Percentiles rank a stretch among this genome's conserved stretches.
Evolutionary conservation across 23 red algal species (phyloP).

Genomic region (Gracilaria domingensis): DNA sequence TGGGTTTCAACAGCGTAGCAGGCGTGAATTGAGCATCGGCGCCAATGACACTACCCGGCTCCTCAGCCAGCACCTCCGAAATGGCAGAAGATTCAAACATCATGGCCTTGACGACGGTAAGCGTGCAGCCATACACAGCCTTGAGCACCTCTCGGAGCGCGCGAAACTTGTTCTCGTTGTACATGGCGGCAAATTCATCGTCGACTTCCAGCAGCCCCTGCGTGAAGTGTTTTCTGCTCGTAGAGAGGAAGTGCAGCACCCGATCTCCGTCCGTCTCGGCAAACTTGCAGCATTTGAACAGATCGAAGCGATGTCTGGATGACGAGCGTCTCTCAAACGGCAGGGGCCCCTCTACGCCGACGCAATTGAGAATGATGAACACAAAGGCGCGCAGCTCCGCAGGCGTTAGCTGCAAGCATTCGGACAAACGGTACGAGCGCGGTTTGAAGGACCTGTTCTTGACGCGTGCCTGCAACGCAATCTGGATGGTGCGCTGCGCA

Average conservation of each 20-base stretch:
- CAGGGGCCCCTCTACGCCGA: constrained; percentile 53
- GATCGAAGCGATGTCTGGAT: constrained; percentile 22
- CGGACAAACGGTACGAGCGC: constrained; percentile 59
- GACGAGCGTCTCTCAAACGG: constrained; percentile 18
- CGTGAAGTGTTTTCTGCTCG: too few relatives aligned
- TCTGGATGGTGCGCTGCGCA: constrained; percentile 33
- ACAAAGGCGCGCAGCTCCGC: constrained; percentile 63
- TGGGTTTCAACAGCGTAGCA: too few relatives aligned
- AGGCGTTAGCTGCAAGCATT: constrained; percentile 3
- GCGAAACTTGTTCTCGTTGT: too few relatives aligned
- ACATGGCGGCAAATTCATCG: too few relatives aligned
- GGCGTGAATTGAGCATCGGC: too few relatives aligned
- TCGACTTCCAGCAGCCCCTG: too few relatives aligned
- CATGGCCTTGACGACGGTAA: constrained; percentile 70
- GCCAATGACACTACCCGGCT: too few relatives aligned
- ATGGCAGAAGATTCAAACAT: constrained; percentile 52
- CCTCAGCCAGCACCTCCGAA: constrained; percentile 50
- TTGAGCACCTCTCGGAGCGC: too few relatives aligned
- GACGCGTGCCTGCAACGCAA: constrained; percentile 19
- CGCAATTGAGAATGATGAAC: constrained; percentile 70
- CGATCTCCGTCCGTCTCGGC: constrained; percentile 43
- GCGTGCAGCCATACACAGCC: too few relatives aligned
- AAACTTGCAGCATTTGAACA: constrained; percentile 56
- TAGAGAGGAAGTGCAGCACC: constrained; percentile 66
- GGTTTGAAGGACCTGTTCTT: constrained; percentile 51